phyloP scores from a whole-genome alignment of 331 rosid genomes.

The Spiraea crenata region DNA sequence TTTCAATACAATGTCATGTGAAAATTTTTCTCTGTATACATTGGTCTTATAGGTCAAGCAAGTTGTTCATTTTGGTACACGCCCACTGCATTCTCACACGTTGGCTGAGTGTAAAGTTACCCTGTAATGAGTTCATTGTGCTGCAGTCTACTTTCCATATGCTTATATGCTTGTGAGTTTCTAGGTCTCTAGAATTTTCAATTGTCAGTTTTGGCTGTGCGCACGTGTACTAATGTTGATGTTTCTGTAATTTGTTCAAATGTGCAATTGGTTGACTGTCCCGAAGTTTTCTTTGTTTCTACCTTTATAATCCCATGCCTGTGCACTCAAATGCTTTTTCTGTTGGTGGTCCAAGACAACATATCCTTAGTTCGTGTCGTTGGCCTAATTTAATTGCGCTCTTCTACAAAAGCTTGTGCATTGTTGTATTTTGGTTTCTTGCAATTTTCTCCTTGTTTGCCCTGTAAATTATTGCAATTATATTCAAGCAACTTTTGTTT shows the following conservation, averaged over 20 bases:
- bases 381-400: neutral
- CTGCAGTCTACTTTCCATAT: neutral
- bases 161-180: neutral
- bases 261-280: neutral
- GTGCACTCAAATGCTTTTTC: neutral
- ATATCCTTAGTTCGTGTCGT: neutral
- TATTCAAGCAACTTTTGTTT: slow-evolving; percentile 21
- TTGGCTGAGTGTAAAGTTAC: neutral
- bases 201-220: neutral
- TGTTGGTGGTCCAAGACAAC: slow-evolving; percentile 1
- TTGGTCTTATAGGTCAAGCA: slow-evolving; percentile 3
- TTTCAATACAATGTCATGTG: neutral
- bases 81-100: neutral
- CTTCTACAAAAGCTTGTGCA: neutral
- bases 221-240: neutral
- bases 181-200: neutral
- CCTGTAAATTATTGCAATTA: slow-evolving; percentile 7
- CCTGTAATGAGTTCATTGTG: neutral
- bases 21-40: neutral
- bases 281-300: neutral
- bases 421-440: slow-evolving; percentile 6
- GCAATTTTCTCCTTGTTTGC: slow-evolving; percentile 20
- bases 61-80: neutral
- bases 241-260: neutral
- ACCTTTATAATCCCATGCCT: neutral